Evolutionary conservation across 176 grass and related monocot genomes (phyloP).

Genomic region (Avena eriantha): DNA sequence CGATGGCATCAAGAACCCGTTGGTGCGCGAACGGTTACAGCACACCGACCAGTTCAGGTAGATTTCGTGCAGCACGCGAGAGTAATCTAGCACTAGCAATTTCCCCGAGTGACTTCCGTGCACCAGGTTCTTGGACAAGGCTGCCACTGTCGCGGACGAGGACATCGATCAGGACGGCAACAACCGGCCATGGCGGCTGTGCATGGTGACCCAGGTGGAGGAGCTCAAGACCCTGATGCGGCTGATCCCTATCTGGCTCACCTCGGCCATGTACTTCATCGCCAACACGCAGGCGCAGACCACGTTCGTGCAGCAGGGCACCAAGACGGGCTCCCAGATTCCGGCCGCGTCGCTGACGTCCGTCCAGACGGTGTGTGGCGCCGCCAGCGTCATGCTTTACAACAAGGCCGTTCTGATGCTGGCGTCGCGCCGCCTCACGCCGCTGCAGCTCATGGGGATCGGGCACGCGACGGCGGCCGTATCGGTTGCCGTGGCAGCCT

Average conservation of each 20-base stretch:
- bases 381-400: constrained; percentile 28
- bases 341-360: constrained; percentile 47
- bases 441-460: constrained; percentile 51
- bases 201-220: constrained; percentile 51
- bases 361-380: constrained; percentile 31
- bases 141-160: constrained; percentile 27
- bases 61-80: neutral
- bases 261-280: constrained; percentile 43
- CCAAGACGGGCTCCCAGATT: constrained; percentile 28
- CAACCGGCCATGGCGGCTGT: constrained; percentile 37
- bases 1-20: constrained; percentile 11
- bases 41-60: constrained; percentile 47
- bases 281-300: constrained; percentile 53
- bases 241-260: constrained; percentile 52
- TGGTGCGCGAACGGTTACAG: constrained; percentile 11
- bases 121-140: constrained; percentile 46
- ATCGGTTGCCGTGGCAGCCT: constrained; percentile 25
- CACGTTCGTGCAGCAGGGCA: constrained; percentile 57
- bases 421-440: constrained; percentile 7
- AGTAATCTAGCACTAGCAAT: neutral
- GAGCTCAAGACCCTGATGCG: constrained; percentile 49
- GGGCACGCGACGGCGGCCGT: constrained; percentile 34
- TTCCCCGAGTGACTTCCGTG: neutral
- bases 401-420: neutral
- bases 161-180: constrained; percentile 19